A percentile compares a stretch with the other conserved stretches of the same genome.
phyloP scores from a whole-genome alignment of 2,329 filamentous ascomycete species.

The Ampelomyces quisqualis region DNA sequence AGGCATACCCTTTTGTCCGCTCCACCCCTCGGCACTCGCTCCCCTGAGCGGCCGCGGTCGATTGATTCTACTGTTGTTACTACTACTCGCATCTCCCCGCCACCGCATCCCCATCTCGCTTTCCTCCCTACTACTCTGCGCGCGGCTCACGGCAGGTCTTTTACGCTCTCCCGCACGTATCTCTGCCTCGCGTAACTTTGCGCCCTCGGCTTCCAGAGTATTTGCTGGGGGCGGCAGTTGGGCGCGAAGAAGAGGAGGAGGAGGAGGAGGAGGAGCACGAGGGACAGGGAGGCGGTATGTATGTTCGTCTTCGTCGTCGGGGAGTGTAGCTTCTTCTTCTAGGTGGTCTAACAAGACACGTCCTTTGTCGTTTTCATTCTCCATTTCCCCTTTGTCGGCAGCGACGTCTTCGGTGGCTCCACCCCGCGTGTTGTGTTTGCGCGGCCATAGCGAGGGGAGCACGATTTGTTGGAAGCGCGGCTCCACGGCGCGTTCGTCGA shows the following conservation, averaged over 20 bases:
- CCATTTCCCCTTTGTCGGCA: conserved; percentile 39
- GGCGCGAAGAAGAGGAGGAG: too few species aligned
- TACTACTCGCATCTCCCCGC: conserved; percentile 20
- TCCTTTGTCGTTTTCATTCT: conserved; percentile 13
- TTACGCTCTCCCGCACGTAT: conserved; percentile 34
- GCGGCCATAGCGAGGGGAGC: conserved; percentile 77
- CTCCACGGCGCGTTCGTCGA: conserved; percentile 82
- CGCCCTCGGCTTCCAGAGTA: conserved; percentile 36
- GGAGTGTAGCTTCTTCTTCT: conserved; percentile 9
- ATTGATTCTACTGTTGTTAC: conserved; percentile 5
- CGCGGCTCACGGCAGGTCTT: neutral
- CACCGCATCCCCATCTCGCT: conserved; percentile 29
- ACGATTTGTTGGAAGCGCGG: conserved; percentile 85
- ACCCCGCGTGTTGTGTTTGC: conserved; percentile 78
- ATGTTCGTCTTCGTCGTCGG: too few species aligned
- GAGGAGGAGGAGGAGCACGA: too few species aligned
- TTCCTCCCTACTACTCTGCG: conserved; percentile 9
- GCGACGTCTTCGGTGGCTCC: conserved; percentile 57
- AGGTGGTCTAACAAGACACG: conserved; percentile 15
- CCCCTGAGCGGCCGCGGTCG: conserved; percentile 15
- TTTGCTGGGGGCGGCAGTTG: too few species aligned
- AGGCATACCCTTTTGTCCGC: conserved; percentile 33
- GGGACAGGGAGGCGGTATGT: too few species aligned
- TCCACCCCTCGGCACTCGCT: conserved; percentile 22
- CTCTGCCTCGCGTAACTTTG: conserved; percentile 42